These are phyloP conservation scores for Aspergillus neoniger DNA, from an alignment of 2,329 filamentous ascomycete species.

Conservation along the genomic window DNA sequence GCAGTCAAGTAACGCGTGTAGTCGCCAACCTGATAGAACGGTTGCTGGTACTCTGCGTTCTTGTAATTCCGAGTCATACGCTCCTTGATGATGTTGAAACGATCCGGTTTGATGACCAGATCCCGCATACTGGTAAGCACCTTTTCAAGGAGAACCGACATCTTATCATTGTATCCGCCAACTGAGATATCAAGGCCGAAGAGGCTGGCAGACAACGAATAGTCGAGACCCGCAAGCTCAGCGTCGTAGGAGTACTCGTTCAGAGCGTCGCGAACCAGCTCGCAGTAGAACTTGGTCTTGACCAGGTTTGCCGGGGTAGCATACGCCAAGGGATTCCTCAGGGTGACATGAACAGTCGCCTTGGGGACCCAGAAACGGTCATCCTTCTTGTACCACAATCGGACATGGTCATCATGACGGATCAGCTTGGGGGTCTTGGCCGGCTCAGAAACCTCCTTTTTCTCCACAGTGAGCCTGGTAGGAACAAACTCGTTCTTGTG, in stretches of 20 bases:
- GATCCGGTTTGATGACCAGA: conserved; percentile 78
- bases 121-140: conserved; percentile 82
- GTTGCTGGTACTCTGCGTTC: conserved; percentile 85
- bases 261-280: conserved; percentile 83
- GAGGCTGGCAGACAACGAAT: conserved; percentile 71
- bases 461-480: conserved; percentile 88
- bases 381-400: conserved; percentile 98
- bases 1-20: conserved; percentile 78
- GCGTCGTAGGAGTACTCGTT: conserved; percentile 96
- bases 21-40: conserved; percentile 83
- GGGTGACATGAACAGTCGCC: conserved; percentile 78
- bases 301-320: conserved; percentile 76
- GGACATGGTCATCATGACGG: conserved; percentile 75
- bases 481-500: conserved; percentile 96
- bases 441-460: conserved; percentile 80
- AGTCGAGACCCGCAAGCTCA: conserved; percentile 84
- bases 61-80: conserved; percentile 72
- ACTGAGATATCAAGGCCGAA: conserved; percentile 77
- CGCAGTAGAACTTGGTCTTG: conserved; percentile 77
- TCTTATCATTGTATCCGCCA: conserved; percentile 94
- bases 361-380: conserved; percentile 98
- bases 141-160: conserved; percentile 85
- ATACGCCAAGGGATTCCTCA: conserved; percentile 77
- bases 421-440: conserved; percentile 75
- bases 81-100: conserved; percentile 91